Conservation (phyloP, 768 basidiomycete species). For the Termitomyces sp. region DNA sequence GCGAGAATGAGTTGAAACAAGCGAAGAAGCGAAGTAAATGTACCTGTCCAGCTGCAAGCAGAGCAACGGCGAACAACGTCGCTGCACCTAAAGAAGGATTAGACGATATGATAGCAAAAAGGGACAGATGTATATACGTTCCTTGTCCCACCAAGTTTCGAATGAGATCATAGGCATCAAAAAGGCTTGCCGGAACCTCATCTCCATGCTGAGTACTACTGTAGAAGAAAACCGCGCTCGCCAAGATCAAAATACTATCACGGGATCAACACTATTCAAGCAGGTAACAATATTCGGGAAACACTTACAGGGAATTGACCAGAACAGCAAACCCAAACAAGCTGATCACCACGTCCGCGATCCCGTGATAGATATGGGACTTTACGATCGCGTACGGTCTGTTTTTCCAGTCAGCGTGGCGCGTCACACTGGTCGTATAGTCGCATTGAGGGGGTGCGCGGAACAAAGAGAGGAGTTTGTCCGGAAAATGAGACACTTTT, state of each 20-base stretch:
- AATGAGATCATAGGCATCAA: too few relatives aligned
- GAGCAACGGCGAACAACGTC: slow-evolving; percentile 80
- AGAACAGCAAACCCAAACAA: slow-evolving; percentile 81
- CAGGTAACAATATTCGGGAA: slow-evolving; percentile 2
- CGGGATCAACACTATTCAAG: neutral
- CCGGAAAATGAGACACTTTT: slow-evolving; percentile 12
- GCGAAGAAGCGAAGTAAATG: neutral
- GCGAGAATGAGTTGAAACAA: neutral
- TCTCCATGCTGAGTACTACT: slow-evolving; percentile 22
- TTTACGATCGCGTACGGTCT: slow-evolving; percentile 48
- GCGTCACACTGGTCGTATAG: slow-evolving; percentile 28
- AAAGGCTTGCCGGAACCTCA: too few relatives aligned
- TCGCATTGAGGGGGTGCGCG: slow-evolving; percentile 28
- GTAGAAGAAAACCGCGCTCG: slow-evolving; percentile 74
- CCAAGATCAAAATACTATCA: slow-evolving; percentile 72
- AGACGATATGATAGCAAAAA: neutral
- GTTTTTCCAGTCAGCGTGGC: slow-evolving; percentile 52
- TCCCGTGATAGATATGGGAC: slow-evolving; percentile 61
- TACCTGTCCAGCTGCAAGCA: slow-evolving; percentile 79
- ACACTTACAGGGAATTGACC: slow-evolving; percentile 74
- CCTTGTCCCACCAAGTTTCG: slow-evolving; percentile 59
- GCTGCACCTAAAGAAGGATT: slow-evolving; percentile 60
- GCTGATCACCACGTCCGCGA: slow-evolving; percentile 59
- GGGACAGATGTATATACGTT: slow-evolving; percentile 15
- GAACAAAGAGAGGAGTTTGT: slow-evolving; percentile 25